phyloP scores from a whole-genome alignment of 306 rosid genomes.

The Cyclanthera cordifolia region DNA sequence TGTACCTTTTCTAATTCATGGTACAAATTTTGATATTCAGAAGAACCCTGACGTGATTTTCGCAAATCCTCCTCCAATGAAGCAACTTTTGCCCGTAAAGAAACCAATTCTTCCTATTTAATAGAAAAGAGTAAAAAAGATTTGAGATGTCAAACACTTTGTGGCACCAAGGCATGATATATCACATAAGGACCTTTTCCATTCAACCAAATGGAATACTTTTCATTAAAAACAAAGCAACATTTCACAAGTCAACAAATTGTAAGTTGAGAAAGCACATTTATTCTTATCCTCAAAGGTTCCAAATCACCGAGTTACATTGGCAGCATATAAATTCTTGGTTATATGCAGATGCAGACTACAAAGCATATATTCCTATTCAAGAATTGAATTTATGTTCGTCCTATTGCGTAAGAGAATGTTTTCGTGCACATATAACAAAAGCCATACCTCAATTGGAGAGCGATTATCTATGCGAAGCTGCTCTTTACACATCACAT shows the following conservation, averaged over 20 bases:
- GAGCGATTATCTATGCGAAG: slow-evolving; percentile 27
- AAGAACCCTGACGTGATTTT: slow-evolving; percentile 57
- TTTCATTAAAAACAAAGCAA: slow-evolving; percentile 5
- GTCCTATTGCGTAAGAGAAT: too few relatives aligned
- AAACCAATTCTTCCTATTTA: slow-evolving; percentile 63
- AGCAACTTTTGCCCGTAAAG: slow-evolving; percentile 56
- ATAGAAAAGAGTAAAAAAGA: slow-evolving; percentile 12
- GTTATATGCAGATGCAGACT: not conserved
- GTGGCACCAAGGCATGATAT: slow-evolving; percentile 12
- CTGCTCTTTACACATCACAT: slow-evolving; percentile 40
- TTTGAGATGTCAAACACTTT: slow-evolving; percentile 8
- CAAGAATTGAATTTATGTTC: too few relatives aligned
- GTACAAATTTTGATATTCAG: slow-evolving; percentile 42
- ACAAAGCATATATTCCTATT: not conserved
- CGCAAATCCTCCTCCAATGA: slow-evolving; percentile 69
- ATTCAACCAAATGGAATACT: not conserved
- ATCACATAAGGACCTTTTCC: not conserved
- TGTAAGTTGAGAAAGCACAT: not conserved
- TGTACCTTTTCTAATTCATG: slow-evolving; percentile 68
- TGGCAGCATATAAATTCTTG: not conserved
- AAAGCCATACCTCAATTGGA: slow-evolving; percentile 27
- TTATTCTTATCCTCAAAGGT: not conserved
- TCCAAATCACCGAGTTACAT: not conserved
- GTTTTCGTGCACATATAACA: slow-evolving; percentile 1
- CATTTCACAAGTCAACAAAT: not conserved